phyloP scores from a whole-genome alignment of 2,329 filamentous ascomycete genomes.

The Calonectria hawksworthii region DNA sequence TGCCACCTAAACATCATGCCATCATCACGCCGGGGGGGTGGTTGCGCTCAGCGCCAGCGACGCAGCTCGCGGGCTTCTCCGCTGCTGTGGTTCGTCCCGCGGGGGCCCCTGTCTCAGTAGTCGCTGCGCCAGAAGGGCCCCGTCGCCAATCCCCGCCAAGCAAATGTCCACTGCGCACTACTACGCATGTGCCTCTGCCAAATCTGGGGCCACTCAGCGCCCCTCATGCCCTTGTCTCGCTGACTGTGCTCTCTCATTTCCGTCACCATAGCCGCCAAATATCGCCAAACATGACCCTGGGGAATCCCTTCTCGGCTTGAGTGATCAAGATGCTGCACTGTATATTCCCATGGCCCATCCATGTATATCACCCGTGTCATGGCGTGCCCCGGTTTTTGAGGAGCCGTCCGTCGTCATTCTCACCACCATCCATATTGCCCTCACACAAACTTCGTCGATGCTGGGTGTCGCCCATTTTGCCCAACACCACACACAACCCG shows the following conservation, averaged over 20 bases:
- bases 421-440: not conserved
- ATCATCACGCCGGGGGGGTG: conserved; percentile 17
- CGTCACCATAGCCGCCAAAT: not conserved
- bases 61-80: conserved; percentile 16
- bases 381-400: not conserved
- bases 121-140: not conserved
- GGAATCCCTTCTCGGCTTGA: not conserved
- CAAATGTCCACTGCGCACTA: not conserved
- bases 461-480: not conserved
- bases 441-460: not conserved
- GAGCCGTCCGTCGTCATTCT: not conserved
- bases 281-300: not conserved
- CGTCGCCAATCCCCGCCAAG: not conserved
- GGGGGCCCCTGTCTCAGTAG: conserved; percentile 16
- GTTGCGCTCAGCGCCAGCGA: conserved; percentile 12
- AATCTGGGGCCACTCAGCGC: conserved; percentile 16
- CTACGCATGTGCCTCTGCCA: not conserved
- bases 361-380: not conserved
- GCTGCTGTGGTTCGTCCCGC: conserved; percentile 20
- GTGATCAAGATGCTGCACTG: not conserved
- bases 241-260: not conserved
- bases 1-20: conserved; percentile 2
- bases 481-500: conserved; percentile 17
- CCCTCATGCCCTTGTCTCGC: conserved; percentile 3
- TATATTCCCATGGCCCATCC: too few species aligned